Evolutionary conservation across 164 flowering plant genomes (phyloP), one percentile per base, ranked within the genome.

Genomic region (Echeveria elegans): DNA sequence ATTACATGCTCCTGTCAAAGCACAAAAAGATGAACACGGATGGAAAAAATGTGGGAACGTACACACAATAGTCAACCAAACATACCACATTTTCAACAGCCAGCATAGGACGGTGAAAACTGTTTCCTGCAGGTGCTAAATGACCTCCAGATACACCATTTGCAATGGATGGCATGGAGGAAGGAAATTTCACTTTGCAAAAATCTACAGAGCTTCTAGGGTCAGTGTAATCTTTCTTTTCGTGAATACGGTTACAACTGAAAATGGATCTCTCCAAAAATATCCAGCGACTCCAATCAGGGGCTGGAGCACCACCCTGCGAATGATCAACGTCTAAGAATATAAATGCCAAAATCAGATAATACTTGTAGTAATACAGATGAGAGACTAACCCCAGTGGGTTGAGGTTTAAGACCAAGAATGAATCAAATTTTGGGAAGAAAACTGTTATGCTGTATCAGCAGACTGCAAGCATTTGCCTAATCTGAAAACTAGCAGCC

Each of bases 231-330:
- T n/a, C 31, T 31, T 36, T 45, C 43, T 26, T 68, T 71, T 82
- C 78, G 26, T 48, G 68, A 66, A 24, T 64, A 77, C 6, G 65
- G 72, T 4, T 67, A 21, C 66, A 32, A 47, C 64, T 67, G 32
- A 52, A 40, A 47, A 68, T 50, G 28, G 47, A 29, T 47, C 75
- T 68, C 70, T 86, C 90, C 71, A 53, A 66, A 72, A 94, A 82
- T 37, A 56, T 69, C 97, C 96, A 91, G 41, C 80, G 71, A 68
- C 74, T 80, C 98, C 98, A 94, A 72, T 91, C 89, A 67, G 82
- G 69, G 6, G 74, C 58, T 16, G 67, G 28, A 45, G 23, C 70
- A 68, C 81, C 85, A 59, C 83, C 88, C 95, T 89, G 83, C 69
- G 73, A 30, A 66, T 56, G 61, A 56, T 28, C 19, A 12, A 56